phyloP scores from a whole-genome alignment of 2,329 filamentous ascomycete species.

The Tolypocladium ovalisporum region DNA sequence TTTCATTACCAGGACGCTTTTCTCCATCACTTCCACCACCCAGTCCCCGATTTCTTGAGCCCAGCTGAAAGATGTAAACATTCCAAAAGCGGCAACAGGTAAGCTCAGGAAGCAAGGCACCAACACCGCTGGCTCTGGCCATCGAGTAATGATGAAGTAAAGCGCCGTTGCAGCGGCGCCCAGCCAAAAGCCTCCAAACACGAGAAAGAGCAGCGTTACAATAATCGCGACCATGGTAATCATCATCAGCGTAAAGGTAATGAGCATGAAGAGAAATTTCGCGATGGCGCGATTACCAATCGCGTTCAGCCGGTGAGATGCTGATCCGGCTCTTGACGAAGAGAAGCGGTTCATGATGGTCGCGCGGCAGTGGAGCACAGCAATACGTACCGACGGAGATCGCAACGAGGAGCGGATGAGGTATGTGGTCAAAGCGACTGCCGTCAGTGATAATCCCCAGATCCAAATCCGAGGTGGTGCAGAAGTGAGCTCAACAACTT shows the following conservation, averaged over 20 bases:
- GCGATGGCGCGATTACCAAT: constrained; percentile 15
- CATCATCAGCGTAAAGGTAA: neutral
- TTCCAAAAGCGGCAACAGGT: constrained; percentile 3
- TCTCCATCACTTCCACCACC: neutral
- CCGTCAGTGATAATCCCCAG: constrained; percentile 13
- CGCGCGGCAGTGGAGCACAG: constrained; percentile 9
- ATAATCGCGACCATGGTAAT: neutral
- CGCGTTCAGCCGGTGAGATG: constrained; percentile 13
- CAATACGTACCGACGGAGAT: constrained; percentile 11
- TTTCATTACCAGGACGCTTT: neutral
- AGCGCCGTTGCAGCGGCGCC: constrained; percentile 8
- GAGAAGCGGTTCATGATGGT: constrained; percentile 16
- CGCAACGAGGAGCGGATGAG: constrained; percentile 12
- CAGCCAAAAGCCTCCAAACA: constrained; percentile 10
- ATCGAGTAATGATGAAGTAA: constrained; percentile 16
- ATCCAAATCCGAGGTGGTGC: constrained; percentile 16
- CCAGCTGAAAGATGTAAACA: constrained; percentile 6
- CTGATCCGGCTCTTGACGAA: constrained; percentile 6
- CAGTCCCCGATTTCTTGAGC: constrained; percentile 1
- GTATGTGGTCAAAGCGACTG: constrained; percentile 13
- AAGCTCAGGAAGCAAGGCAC: constrained; percentile 14
- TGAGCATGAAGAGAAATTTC: constrained; percentile 7
- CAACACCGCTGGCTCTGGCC: constrained; percentile 14
- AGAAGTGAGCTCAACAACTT: constrained; percentile 22
- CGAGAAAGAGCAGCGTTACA: neutral